Percentiles rank a stretch among this genome's conserved stretches.
These are phyloP conservation scores for Naganishia onofrii DNA, from an alignment of 768 basidiomycete species.

Conservation along the genomic window DNA sequence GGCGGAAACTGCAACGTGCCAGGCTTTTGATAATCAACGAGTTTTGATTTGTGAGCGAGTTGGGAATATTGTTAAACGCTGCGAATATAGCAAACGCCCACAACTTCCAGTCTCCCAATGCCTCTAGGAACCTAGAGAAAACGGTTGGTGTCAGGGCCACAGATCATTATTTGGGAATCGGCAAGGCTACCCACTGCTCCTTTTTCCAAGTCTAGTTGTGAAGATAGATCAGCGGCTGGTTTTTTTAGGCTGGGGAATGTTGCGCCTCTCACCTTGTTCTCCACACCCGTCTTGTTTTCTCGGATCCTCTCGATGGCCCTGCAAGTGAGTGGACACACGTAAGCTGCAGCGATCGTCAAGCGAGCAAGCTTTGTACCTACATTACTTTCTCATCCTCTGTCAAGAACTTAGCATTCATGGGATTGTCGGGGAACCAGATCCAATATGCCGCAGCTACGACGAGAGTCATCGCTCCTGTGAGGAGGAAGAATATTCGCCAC, in stretches of 20 bases:
- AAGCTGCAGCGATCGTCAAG: background rate
- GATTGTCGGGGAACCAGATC: constrained; percentile 40
- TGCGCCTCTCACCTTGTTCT: constrained; percentile 30
- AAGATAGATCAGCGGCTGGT: background rate
- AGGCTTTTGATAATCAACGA: constrained; percentile 37
- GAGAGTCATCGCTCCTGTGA: constrained; percentile 36
- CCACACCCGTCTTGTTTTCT: constrained; percentile 33
- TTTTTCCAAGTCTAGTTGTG: constrained; percentile 36
- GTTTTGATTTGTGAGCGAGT: constrained; percentile 36
- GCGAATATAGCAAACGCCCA: constrained; percentile 39
- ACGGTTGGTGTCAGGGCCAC: background rate
- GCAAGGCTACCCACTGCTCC: constrained; percentile 30
- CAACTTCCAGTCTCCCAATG: constrained; percentile 39
- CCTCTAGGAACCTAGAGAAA: constrained; percentile 42
- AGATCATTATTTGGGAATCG: background rate
- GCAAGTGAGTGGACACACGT: background rate
- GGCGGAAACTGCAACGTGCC: background rate
- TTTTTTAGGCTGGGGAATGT: too few species aligned
- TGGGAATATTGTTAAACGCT: constrained; percentile 36
- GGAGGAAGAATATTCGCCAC: constrained; percentile 42
- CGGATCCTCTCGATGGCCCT: constrained; percentile 40
- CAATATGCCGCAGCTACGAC: constrained; percentile 38
- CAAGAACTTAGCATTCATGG: constrained; percentile 40
- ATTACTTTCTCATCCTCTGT: constrained; percentile 40
- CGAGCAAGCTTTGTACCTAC: background rate